Evolutionary conservation across 768 basidiomycete genomes (phyloP).

Genomic region (Leucosporidium yakuticum): DNA sequence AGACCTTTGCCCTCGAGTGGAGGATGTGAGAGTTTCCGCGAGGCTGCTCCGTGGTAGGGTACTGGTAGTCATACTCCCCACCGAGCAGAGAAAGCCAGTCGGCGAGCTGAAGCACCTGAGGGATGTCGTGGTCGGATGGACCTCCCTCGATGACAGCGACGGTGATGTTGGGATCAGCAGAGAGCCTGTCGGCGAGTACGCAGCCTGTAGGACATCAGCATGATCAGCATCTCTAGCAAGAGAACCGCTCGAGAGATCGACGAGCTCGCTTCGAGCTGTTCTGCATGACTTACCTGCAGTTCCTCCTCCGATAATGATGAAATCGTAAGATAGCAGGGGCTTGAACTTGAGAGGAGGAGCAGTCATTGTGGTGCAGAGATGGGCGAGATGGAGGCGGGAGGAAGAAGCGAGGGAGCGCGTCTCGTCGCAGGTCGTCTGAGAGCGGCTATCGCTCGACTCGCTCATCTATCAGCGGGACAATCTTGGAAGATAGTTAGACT

Average conservation of each 20-base stretch:
- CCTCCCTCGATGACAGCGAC: constrained; percentile 35
- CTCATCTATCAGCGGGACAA: too few relatives aligned
- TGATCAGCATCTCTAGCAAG: too few relatives aligned
- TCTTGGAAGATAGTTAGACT: too few relatives aligned
- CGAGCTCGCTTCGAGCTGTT: too few relatives aligned
- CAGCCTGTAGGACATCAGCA: constrained; percentile 38
- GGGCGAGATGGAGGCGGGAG: too few relatives aligned
- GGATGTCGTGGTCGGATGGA: constrained; percentile 2
- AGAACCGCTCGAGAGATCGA: too few relatives aligned
- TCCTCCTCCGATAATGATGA: background rate
- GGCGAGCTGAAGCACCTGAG: constrained; percentile 2
- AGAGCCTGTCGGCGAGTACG: constrained; percentile 46
- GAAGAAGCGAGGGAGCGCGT: too few relatives aligned
- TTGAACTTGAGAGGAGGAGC: background rate
- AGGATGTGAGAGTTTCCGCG: constrained; percentile 11
- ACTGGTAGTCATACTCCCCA: constrained; percentile 3
- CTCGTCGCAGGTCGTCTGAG: too few relatives aligned
- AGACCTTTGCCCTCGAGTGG: constrained; percentile 6
- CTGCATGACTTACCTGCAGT: background rate
- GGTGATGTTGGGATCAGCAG: constrained; percentile 39
- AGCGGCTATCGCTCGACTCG: too few relatives aligned
- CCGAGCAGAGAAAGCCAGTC: constrained; percentile 8
- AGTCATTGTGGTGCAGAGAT: too few relatives aligned
- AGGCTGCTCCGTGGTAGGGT: constrained; percentile 9
- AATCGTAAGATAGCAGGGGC: background rate